A percentile compares a stretch with the other conserved stretches of the same genome.
Evolutionary conservation across 2,329 filamentous ascomycete genomes (phyloP).

Genomic region (Penicillium sp.): DNA sequence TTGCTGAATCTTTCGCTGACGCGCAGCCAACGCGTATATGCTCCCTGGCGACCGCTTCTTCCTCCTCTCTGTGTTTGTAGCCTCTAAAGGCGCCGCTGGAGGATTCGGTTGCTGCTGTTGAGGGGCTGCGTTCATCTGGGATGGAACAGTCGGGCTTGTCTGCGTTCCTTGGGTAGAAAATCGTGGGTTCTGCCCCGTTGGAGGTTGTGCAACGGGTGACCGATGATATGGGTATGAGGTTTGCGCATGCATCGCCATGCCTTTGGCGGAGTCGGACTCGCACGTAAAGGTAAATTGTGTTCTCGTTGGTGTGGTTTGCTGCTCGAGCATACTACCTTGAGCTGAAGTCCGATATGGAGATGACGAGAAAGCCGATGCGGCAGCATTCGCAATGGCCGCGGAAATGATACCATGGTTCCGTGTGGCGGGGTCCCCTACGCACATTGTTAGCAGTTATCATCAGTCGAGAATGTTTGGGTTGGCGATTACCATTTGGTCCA

Average conservation of each 20-base stretch:
- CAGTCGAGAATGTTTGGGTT: not conserved
- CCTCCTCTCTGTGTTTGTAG: slow-evolving; percentile 62
- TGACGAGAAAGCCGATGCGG: slow-evolving; percentile 69
- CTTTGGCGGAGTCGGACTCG: slow-evolving; percentile 83
- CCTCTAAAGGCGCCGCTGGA: slow-evolving; percentile 45
- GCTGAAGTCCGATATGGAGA: slow-evolving; percentile 69
- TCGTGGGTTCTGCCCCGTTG: slow-evolving; percentile 39
- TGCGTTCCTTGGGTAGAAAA: slow-evolving; percentile 61
- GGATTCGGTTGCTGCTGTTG: slow-evolving; percentile 25
- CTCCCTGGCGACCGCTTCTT: slow-evolving; percentile 70
- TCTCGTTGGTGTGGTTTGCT: slow-evolving; percentile 72
- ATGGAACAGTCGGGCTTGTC: slow-evolving; percentile 50
- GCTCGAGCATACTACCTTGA: slow-evolving; percentile 77
- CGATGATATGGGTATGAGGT: slow-evolving; percentile 48
- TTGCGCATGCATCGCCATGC: slow-evolving; percentile 74
- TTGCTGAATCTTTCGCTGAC: slow-evolving; percentile 76
- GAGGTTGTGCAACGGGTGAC: slow-evolving; percentile 38
- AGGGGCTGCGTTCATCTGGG: slow-evolving; percentile 26
- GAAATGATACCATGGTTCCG: slow-evolving; percentile 83
- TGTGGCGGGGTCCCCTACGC: slow-evolving; percentile 42
- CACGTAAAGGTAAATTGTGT: slow-evolving; percentile 97
- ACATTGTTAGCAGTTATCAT: slow-evolving; percentile 10
- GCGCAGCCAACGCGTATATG: slow-evolving; percentile 75
- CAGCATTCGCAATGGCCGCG: slow-evolving; percentile 86
- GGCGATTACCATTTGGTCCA: slow-evolving; percentile 40